Percentiles rank a stretch among this genome's conserved stretches.
These are phyloP conservation scores for Aspergillus sp. DNA, from an alignment of 2,329 filamentous ascomycete genomes.

Conservation along the genomic window DNA sequence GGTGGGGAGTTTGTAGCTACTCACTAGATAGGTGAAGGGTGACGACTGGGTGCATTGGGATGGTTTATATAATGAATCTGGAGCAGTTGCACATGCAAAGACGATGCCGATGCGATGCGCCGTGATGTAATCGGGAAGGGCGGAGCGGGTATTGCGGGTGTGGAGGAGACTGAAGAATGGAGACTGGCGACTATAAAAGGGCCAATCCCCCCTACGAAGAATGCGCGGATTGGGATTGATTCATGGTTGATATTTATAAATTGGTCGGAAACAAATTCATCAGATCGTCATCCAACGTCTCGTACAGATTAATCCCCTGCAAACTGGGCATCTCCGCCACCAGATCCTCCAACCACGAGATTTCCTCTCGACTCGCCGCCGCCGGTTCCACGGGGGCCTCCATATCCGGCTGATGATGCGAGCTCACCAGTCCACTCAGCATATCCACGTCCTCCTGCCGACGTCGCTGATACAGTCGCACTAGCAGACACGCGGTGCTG, in stretches of 20 bases:
- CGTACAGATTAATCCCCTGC: slow-evolving; percentile 33
- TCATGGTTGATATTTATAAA: background rate
- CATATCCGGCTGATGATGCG: background rate
- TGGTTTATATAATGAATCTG: too few relatives aligned
- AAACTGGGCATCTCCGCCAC: slow-evolving; percentile 43
- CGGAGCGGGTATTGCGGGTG: slow-evolving; percentile 7
- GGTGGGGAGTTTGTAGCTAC: background rate
- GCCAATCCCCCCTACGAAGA: too few relatives aligned
- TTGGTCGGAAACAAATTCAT: background rate
- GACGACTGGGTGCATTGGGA: background rate
- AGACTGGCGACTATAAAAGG: too few relatives aligned
- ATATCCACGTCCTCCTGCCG: slow-evolving; percentile 40
- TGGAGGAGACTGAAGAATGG: background rate
- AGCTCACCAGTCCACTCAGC: slow-evolving; percentile 19
- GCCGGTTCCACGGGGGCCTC: slow-evolving; percentile 5
- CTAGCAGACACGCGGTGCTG: slow-evolving; percentile 52
- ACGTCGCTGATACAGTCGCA: slow-evolving; percentile 50
- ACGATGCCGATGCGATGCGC: too few relatives aligned
- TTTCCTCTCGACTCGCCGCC: slow-evolving; percentile 28
- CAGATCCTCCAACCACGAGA: slow-evolving; percentile 41
- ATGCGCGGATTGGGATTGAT: too few relatives aligned
- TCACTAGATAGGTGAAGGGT: background rate
- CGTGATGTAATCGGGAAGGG: too few relatives aligned
- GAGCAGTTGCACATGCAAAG: too few relatives aligned
- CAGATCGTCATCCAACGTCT: slow-evolving; percentile 34